Conservation (phyloP, 306 rosid genomes). For the Alnus rubra region DNA sequence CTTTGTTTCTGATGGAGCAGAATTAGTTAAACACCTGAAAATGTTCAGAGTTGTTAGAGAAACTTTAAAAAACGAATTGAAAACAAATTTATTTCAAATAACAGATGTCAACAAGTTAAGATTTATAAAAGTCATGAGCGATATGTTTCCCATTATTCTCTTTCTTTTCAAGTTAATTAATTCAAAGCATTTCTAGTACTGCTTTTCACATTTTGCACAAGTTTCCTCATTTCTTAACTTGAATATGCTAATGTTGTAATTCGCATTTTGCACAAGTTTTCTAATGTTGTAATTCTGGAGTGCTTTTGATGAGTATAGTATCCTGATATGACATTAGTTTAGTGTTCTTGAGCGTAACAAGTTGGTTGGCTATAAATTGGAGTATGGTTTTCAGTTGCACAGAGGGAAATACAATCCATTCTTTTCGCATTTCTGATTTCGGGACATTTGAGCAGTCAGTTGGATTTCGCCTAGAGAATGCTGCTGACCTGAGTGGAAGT, state of each 20-base stretch:
- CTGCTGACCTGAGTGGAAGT: conserved; percentile 47
- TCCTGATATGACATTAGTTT: neutral
- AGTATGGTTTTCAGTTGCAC: conserved; percentile 39
- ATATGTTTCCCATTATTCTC: neutral
- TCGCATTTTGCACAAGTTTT: conserved; percentile 1
- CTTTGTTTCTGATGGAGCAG: neutral
- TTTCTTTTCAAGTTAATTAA: neutral
- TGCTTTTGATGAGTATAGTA: neutral
- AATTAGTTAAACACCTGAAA: neutral
- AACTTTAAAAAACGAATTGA: neutral
- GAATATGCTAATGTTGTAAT: neutral
- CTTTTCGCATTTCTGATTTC: conserved; percentile 46
- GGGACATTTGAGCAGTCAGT: conserved; percentile 46
- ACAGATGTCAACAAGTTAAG: neutral
- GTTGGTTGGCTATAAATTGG: conserved; percentile 13
- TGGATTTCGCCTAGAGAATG: conserved; percentile 33
- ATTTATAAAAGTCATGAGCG: neutral
- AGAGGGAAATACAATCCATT: conserved; percentile 37
- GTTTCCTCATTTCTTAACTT: neutral
- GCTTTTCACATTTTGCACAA: neutral
- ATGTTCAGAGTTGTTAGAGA: neutral
- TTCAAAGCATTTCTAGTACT: conserved; percentile 3
- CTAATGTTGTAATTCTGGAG: neutral
- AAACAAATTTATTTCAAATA: neutral
- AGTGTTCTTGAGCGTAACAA: neutral